Evolutionary conservation across 2,329 filamentous ascomycete species (phyloP).

Genomic region (Hymenoscyphus fructigenus): DNA sequence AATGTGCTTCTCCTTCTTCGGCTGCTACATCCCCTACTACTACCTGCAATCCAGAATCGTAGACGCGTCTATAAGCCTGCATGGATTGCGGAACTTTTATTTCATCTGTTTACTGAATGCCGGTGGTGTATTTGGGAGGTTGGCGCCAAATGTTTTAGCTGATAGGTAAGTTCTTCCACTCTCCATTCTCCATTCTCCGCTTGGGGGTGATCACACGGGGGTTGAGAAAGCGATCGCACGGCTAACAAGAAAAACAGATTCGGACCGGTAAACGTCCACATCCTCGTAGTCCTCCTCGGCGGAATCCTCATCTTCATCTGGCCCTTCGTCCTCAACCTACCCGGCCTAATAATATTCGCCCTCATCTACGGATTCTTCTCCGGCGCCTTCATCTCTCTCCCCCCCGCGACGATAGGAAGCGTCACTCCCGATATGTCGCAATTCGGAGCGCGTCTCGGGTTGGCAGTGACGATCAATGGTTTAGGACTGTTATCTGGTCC

Average conservation of each 20-base stretch:
- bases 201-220: too few relatives aligned
- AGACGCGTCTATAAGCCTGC: constrained; percentile 41
- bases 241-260: constrained; percentile 44
- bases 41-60: constrained; percentile 14
- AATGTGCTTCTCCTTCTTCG: constrained; percentile 38
- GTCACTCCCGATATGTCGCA: constrained; percentile 17
- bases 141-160: background rate
- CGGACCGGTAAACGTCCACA: constrained; percentile 27
- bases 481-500: constrained; percentile 15
- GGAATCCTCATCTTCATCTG: constrained; percentile 54
- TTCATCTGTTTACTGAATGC: constrained; percentile 20
- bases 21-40: constrained; percentile 43
- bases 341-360: constrained; percentile 60
- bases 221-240: constrained; percentile 43
- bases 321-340: constrained; percentile 48
- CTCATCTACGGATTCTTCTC: constrained; percentile 63
- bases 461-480: constrained; percentile 13
- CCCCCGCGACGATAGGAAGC: constrained; percentile 10
- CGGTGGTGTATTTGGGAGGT: constrained; percentile 34
- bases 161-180: constrained; percentile 3
- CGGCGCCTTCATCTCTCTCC: constrained; percentile 43
- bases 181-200: constrained; percentile 37
- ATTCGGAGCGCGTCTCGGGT: constrained; percentile 17
- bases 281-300: constrained; percentile 44
- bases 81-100: constrained; percentile 34